phyloP scores from a whole-genome alignment of 2,329 filamentous ascomycete genomes.

The Septoria petroselini region DNA sequence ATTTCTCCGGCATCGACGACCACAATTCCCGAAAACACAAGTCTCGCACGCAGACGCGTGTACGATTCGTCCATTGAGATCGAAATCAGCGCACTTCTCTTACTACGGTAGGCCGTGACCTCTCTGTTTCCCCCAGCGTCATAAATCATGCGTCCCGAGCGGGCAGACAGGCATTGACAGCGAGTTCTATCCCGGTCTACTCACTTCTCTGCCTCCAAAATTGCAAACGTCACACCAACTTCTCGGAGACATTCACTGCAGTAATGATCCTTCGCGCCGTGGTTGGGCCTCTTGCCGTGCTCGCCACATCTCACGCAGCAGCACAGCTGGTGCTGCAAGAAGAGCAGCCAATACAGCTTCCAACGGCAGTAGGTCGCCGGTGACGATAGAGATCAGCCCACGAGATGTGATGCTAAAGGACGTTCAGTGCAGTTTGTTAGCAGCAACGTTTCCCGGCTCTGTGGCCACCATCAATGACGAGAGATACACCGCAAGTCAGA shows the following conservation, averaged over 20 bases:
- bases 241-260: not conserved
- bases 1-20: not conserved
- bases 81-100: not conserved
- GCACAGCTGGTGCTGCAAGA: conserved; percentile 7
- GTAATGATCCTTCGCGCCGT: not conserved
- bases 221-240: no score
- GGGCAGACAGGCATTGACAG: no score
- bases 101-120: not conserved
- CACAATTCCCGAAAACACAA: not conserved
- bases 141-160: not conserved
- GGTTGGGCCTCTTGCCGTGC: not conserved
- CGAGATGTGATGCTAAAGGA: not conserved
- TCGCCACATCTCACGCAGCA: not conserved
- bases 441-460: conserved; percentile 14
- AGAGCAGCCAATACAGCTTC: conserved; percentile 9
- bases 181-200: not conserved
- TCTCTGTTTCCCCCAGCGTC: no score
- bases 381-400: not conserved
- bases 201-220: not conserved
- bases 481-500: conserved; percentile 11
- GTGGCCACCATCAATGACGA: conserved; percentile 13
- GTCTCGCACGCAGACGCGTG: conserved; percentile 3
- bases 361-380: not conserved
- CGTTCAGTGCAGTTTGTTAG: conserved; percentile 18
- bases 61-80: not conserved